These are phyloP conservation scores for Fusarium humuli DNA, from an alignment of 2,329 filamentous ascomycete genomes.

Conservation along the genomic window DNA sequence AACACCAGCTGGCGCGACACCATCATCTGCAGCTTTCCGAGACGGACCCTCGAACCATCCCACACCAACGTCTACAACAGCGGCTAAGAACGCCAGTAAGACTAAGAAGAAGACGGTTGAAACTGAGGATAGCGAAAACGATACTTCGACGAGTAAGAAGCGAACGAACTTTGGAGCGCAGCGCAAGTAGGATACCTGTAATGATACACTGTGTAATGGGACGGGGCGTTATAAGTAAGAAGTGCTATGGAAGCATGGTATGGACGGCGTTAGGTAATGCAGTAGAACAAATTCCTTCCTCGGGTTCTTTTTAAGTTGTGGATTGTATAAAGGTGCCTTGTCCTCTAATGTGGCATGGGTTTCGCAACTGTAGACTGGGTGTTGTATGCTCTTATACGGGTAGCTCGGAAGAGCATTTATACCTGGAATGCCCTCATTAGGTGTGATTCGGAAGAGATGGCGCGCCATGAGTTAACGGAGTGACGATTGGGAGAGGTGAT, in stretches of 20 bases:
- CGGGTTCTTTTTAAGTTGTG: neutral
- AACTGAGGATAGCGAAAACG: slow-evolving; percentile 70
- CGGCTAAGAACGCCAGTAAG: slow-evolving; percentile 60
- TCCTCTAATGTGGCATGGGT: neutral
- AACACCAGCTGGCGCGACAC: slow-evolving; percentile 55
- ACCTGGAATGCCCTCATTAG: neutral
- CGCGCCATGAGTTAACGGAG: neutral
- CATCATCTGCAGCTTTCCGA: slow-evolving; percentile 65
- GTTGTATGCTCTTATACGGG: neutral
- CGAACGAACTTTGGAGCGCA: slow-evolving; percentile 69
- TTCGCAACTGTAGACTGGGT: neutral
- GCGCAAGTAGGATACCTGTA: slow-evolving; percentile 56
- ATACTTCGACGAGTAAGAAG: slow-evolving; percentile 64
- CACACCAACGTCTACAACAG: slow-evolving; percentile 66
- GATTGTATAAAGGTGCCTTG: neutral
- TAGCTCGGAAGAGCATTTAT: neutral
- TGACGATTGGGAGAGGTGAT: neutral
- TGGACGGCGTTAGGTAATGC: slow-evolving; percentile 20
- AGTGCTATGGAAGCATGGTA: slow-evolving; percentile 5
- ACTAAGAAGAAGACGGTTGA: slow-evolving; percentile 62
- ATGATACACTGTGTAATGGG: neutral
- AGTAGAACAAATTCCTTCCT: neutral
- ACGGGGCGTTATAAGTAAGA: slow-evolving; percentile 15
- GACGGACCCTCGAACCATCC: slow-evolving; percentile 63
- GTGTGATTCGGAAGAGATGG: neutral